Evolutionary conservation across 192 early-diverging fungal species (phyloP).

Genomic region (Backusella mclennaniae): DNA sequence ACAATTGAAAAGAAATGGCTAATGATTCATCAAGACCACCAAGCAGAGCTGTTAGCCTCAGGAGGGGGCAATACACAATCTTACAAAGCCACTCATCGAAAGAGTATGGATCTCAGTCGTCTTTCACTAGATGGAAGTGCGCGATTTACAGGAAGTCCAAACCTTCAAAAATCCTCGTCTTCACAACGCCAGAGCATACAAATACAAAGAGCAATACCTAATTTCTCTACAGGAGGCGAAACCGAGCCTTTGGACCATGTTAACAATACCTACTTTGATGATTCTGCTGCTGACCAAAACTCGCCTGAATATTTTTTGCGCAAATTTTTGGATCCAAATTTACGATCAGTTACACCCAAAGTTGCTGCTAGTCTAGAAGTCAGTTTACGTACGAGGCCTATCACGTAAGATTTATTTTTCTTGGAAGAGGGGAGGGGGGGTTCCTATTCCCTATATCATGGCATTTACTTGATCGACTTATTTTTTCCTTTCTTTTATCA

Average conservation of each 20-base stretch:
- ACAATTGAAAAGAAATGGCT: slow-evolving; percentile 54
- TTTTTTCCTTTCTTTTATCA: not conserved
- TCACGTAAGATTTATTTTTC: slow-evolving; percentile 40
- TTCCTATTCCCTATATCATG: not conserved
- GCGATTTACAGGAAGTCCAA: not conserved
- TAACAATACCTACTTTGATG: not conserved
- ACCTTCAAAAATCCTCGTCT: not conserved
- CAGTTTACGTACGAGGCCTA: slow-evolving; percentile 47
- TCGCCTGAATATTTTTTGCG: slow-evolving; percentile 56
- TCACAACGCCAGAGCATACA: not conserved
- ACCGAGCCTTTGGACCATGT: not conserved
- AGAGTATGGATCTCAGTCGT: not conserved
- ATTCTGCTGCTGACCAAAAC: slow-evolving; percentile 33
- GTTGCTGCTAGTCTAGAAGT: slow-evolving; percentile 48
- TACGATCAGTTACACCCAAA: slow-evolving; percentile 45
- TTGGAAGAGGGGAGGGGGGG: not conserved
- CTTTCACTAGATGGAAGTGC: not conserved
- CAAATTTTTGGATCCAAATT: slow-evolving; percentile 46
- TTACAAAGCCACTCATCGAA: not conserved
- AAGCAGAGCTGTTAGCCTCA: slow-evolving; percentile 38
- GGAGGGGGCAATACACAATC: not conserved
- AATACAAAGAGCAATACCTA: not conserved
- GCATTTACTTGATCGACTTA: not conserved
- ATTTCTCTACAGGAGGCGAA: not conserved
- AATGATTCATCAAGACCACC: slow-evolving; percentile 49